Evolutionary conservation across 305 asterid genomes (phyloP), one percentile per base, ranked within the genome.

Genomic region (Caryopteris hybrid): DNA sequence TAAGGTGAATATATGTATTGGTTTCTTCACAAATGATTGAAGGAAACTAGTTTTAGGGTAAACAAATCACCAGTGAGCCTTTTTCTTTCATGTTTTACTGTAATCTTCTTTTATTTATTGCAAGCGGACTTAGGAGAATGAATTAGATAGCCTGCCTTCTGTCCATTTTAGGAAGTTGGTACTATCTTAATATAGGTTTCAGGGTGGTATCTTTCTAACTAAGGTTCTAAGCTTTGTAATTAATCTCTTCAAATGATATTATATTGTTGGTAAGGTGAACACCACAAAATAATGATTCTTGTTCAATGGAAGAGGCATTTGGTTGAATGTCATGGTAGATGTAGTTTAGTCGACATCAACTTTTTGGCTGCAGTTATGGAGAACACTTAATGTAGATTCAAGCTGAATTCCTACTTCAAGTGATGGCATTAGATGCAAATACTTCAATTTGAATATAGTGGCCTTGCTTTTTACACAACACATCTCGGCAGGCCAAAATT

Each of bases 1-100:
- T 43, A 41, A n/a, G 18, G 52, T 20, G 11, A 54, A 12, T 48
- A 42, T n/a, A 27, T 18, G 39, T 47, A 14, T 61, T 60, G 62
- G 20, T 43, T 47, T 23, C 41, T 51, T 45, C 51, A 21, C 36
- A 52, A 16, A 39, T 31, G 36, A 41, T 25, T 20, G 17, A 21
- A 38, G 55, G 56, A 60, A 25, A 50, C 59, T 33, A 17, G 60
- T 50, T 68, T 57, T 16, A 65, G 46, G 69, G 23, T n/a, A n/a
- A 57, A 34, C 18, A 47, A 20, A 27, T 43, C 10, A 16, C 23
- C 43, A 56, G 36, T 13, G 41, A 17, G 54, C 53, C 8, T 64
- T 22, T 64, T 29, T 20, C 29, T 21, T 47, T 33, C n/a, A 4
- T 13, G 13, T 27, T 52, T 18, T 39, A 27, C 70, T 16, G n/a